A percentile compares a stretch with the other conserved stretches of the same genome.
phyloP scores from a whole-genome alignment of 352 stramenopile genomes.

The Bremia lactucae region DNA sequence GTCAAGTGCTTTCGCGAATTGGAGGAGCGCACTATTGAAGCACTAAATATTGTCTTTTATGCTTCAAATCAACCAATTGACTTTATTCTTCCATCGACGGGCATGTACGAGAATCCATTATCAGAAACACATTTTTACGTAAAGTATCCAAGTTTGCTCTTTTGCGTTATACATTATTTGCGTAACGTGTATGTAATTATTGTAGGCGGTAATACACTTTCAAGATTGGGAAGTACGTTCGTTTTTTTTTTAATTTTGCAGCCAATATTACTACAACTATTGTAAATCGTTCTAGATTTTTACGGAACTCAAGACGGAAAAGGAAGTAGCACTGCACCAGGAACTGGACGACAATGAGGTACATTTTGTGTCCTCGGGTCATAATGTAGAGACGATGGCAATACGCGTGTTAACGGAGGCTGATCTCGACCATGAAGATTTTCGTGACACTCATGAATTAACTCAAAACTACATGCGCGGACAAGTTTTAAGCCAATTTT shows the following conservation, averaged over 20 bases:
- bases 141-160: neutral
- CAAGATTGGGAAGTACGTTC: constrained; percentile 42
- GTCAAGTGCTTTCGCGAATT: constrained; percentile 66
- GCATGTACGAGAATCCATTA: constrained; percentile 38
- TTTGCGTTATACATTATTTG: neutral
- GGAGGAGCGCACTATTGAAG: constrained; percentile 26
- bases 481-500: constrained; percentile 55
- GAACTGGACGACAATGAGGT: constrained; percentile 40
- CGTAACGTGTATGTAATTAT: neutral
- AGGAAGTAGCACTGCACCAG: constrained; percentile 42
- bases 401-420: constrained; percentile 36
- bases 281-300: constrained; percentile 35
- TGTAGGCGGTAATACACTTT: constrained; percentile 50
- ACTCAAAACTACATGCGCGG: constrained; percentile 56
- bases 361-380: constrained; percentile 20
- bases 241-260: no score
- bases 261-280: neutral
- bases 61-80: constrained; percentile 53
- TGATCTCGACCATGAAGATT: constrained; percentile 43
- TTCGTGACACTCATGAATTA: constrained; percentile 35
- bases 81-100: constrained; percentile 43
- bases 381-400: constrained; percentile 1
- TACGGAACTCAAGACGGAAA: constrained; percentile 30
- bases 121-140: constrained; percentile 51
- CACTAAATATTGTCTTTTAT: constrained; percentile 68